Conservation (phyloP, 352 stramenopile genomes). For the Phytophthora niederhauseri region DNA sequence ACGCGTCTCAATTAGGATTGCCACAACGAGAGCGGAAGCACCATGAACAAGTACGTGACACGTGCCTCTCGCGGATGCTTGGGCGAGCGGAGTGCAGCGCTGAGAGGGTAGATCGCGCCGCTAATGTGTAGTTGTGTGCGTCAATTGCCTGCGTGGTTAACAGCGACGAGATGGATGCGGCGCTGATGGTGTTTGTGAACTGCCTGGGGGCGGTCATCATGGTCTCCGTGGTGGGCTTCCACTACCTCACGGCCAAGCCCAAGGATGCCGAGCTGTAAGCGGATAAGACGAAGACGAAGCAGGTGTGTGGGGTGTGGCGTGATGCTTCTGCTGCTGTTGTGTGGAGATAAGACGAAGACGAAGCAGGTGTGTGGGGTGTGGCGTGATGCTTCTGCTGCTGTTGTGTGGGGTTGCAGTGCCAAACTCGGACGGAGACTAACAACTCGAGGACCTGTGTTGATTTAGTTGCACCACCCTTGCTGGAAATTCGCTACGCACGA, state of each 20-base stretch:
- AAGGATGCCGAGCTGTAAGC: constrained; percentile 83
- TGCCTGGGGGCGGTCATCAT: constrained; percentile 88
- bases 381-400: neutral
- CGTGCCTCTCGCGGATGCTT: neutral
- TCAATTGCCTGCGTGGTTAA: constrained; percentile 8
- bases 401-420: neutral
- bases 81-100: neutral
- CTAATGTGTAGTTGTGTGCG: constrained; percentile 14
- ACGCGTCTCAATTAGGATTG: constrained; percentile 37
- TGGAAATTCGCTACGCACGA: neutral
- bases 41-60: constrained; percentile 57
- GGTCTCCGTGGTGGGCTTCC: constrained; percentile 88
- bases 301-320: too few species aligned
- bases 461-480: constrained; percentile 1
- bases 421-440: constrained; percentile 10
- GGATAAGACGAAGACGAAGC: neutral
- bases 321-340: neutral
- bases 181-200: constrained; percentile 91
- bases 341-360: neutral
- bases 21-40: constrained; percentile 28
- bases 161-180: constrained; percentile 88
- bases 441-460: neutral
- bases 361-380: constrained; percentile 1
- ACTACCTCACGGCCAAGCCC: constrained; percentile 85
- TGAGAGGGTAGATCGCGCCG: neutral